Evolutionary conservation across 345 rosid genomes (phyloP), one percentile per base, ranked within the genome.

Genomic region (Brassica juncea): DNA sequence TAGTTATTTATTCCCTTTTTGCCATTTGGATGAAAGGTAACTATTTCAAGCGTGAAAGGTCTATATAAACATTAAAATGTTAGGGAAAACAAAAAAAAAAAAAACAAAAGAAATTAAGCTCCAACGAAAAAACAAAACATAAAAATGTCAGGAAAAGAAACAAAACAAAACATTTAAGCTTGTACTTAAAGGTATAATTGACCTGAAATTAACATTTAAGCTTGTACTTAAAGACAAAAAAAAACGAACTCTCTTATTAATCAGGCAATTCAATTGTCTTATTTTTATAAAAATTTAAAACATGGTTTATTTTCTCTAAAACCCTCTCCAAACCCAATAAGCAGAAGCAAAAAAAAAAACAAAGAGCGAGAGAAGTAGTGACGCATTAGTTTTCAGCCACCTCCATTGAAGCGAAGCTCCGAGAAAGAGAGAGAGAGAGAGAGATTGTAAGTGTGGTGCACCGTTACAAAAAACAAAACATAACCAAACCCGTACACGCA

Each of bases 391-490:
- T 69, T 19, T 70, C 75, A 30, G 28, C 75, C 64, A 62, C 42
- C 81, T 70, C 75, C 75, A 77, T 77, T 77, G 81, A 77, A 77
- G 70, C 37, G 31, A 68, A 76, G 59, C 79, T 74, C 37, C 25
- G 35, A 64, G 25, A 23, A 23, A 23, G 30, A 34, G n/a, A 61
- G 39, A 66, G 55, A 76, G 30, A 49, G 21, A 49, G 23, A 54
- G 59, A 54, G 23, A 54, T 54, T 31, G 3, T 39, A 65, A 65
- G 77, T 65, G 72, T 72, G 25, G 60, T 72, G 54, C 72, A 66
- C 27, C 76, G 66, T 71, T 65, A 27, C 44, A 71, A 52, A n/a
- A 44, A 63, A 62, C 49, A 52, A 77, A 27, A 52, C 66, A 76
- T 49, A 70, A 70, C 57, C 64, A 68, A 49, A 55, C 7, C 67